These are phyloP conservation scores for Gaultheria prostrata DNA, from an alignment of 148 eudicot species.

Conservation along the genomic window DNA sequence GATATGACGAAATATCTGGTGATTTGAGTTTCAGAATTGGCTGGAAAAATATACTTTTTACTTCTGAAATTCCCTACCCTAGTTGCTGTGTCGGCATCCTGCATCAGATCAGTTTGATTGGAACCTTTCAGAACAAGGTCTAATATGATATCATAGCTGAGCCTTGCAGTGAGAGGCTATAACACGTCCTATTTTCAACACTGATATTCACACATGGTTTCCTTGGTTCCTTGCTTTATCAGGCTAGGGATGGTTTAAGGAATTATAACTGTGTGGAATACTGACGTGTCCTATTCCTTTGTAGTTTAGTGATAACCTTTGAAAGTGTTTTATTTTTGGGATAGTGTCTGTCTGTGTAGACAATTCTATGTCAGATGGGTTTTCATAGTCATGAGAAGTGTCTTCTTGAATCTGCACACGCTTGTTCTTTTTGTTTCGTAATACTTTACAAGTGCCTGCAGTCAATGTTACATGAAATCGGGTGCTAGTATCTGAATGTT, in stretches of 20 bases:
- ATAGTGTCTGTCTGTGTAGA: neutral
- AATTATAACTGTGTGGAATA: neutral
- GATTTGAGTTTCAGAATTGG: constrained; percentile 1
- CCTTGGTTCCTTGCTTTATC: neutral
- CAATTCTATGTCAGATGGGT: neutral
- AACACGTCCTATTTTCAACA: neutral
- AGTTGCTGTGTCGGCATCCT: neutral
- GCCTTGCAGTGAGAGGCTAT: constrained; percentile 1
- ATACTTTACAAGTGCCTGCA: neutral
- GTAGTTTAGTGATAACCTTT: neutral
- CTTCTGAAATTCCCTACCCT: neutral
- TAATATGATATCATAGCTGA: neutral
- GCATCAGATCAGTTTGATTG: neutral
- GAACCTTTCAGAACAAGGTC: neutral
- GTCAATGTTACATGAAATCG: neutral
- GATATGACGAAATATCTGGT: neutral
- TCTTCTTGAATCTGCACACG: constrained; percentile 5
- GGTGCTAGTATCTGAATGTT: neutral
- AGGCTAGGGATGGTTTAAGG: neutral
- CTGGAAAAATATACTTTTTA: neutral
- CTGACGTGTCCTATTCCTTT: neutral
- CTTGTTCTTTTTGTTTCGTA: neutral
- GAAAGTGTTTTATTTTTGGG: neutral
- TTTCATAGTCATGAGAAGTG: neutral
- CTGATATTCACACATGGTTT: neutral